Percentiles rank a stretch among this genome's conserved stretches.
phyloP scores from a whole-genome alignment of 2,329 filamentous ascomycete species.

The Lasiodiplodia gonubiensis region DNA sequence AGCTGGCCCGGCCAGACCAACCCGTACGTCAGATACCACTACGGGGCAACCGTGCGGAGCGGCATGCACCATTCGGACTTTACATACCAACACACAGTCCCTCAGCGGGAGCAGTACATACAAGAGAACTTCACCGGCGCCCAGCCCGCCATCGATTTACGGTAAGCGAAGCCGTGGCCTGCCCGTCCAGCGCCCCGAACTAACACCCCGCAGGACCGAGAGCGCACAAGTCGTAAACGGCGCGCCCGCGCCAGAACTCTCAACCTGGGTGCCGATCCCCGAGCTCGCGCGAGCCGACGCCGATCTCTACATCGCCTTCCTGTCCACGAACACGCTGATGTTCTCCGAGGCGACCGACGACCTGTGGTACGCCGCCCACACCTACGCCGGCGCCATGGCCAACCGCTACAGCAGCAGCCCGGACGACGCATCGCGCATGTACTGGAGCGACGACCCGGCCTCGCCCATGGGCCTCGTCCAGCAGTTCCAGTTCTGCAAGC shows the following conservation, averaged over 20 bases:
- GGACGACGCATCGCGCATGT: not conserved
- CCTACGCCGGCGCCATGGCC: not conserved
- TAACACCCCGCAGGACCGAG: not conserved
- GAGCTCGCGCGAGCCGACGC: constrained; percentile 38
- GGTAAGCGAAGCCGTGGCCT: too few relatives aligned
- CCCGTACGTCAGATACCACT: constrained; percentile 5
- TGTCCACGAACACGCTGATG: constrained; percentile 36
- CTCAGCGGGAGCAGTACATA: too few relatives aligned
- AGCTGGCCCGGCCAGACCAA: not conserved
- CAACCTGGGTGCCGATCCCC: constrained; percentile 33
- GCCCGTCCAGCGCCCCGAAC: too few relatives aligned
- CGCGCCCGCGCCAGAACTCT: not conserved
- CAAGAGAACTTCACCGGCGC: too few relatives aligned
- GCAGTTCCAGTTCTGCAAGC: constrained; percentile 29
- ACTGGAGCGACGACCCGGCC: constrained; percentile 19
- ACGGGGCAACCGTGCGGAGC: not conserved
- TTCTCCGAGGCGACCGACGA: constrained; percentile 39
- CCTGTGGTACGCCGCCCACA: constrained; percentile 40
- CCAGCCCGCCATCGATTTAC: too few relatives aligned
- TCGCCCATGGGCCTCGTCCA: constrained; percentile 23
- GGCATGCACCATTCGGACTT: too few relatives aligned
- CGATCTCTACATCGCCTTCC: constrained; percentile 41
- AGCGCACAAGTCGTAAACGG: not conserved
- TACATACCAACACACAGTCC: too few relatives aligned
- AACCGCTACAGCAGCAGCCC: not conserved